phyloP scores from a whole-genome alignment of 2,329 filamentous ascomycete genomes.

The Pseudogymnoascus sp. region DNA sequence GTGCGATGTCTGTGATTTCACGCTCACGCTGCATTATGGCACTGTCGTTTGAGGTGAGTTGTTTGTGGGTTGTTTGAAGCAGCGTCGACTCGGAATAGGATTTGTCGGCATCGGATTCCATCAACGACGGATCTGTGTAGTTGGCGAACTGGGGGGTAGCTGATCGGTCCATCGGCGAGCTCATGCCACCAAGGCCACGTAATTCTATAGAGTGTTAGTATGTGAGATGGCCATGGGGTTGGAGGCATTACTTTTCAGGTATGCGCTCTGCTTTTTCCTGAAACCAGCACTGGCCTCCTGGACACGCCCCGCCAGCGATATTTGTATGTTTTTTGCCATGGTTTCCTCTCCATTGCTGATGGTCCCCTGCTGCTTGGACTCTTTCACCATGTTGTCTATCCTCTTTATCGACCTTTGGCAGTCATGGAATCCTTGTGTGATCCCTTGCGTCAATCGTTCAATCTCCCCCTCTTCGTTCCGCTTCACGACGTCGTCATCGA shows the following conservation, averaged over 20 bases:
- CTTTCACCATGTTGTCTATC: conserved; percentile 78
- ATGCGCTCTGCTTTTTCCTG: conserved; percentile 93
- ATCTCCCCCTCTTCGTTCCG: conserved; percentile 81
- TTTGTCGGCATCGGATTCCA: conserved; percentile 89
- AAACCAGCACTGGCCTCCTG: conserved; percentile 89
- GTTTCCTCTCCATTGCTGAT: conserved; percentile 79
- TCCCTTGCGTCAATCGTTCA: conserved; percentile 79
- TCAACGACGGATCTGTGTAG: conserved; percentile 77
- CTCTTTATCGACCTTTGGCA: conserved; percentile 84
- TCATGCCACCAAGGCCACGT: conserved; percentile 59
- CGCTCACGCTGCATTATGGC: conserved; percentile 85
- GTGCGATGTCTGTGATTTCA: conserved; percentile 96
- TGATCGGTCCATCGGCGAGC: conserved; percentile 43
- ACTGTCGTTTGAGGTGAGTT: conserved; percentile 63
- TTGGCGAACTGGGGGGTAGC: conserved; percentile 41
- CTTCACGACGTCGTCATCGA: conserved; percentile 90
- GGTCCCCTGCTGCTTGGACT: conserved; percentile 62
- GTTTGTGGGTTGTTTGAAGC: conserved; percentile 50
- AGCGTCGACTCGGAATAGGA: conserved; percentile 85
- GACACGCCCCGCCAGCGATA: conserved; percentile 76
- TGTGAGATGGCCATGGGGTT: background rate
- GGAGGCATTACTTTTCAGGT: conserved; percentile 68
- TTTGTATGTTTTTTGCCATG: conserved; percentile 95
- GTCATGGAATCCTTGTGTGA: conserved; percentile 80
- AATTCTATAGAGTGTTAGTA: conserved; percentile 48